Conservation (phyloP, 2,329 filamentous ascomycete species). For the Aureobasidium lini region DNA sequence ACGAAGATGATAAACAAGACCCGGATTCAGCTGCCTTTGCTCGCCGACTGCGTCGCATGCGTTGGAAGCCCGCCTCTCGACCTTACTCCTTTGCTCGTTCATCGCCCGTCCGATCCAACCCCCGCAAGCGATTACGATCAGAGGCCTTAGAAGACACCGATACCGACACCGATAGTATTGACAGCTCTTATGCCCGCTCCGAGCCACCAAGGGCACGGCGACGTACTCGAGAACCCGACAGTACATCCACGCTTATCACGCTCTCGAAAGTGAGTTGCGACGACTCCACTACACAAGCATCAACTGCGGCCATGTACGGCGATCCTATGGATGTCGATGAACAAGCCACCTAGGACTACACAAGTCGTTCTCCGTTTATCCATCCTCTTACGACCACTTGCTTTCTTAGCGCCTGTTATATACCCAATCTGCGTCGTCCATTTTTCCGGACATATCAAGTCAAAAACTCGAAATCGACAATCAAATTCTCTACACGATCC, state of each 20-base stretch:
- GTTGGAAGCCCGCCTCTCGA: not conserved
- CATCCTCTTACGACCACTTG: not conserved
- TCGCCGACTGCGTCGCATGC: not conserved
- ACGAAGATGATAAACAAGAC: not conserved
- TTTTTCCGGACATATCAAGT: not conserved
- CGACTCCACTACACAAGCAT: not conserved
- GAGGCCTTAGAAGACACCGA: not conserved
- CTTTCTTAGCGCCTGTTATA: not conserved
- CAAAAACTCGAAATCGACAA: not conserved
- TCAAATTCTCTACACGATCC: not conserved
- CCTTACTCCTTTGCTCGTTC: not conserved
- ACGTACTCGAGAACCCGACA: not conserved
- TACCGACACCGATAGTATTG: not conserved
- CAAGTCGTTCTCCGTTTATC: not conserved
- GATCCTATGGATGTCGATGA: constrained; percentile 1
- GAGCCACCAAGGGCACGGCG: constrained; percentile 2
- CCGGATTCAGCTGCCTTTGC: not conserved
- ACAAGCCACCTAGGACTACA: not conserved
- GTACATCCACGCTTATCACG: not conserved
- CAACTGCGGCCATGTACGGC: not conserved
- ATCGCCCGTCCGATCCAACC: not conserved
- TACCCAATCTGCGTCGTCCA: not conserved
- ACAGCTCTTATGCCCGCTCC: not conserved
- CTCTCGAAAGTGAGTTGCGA: not conserved
- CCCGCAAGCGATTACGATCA: constrained; percentile 2